Conservation (phyloP, 495 filamentous ascomycete species). For the Xylaria longipes region DNA sequence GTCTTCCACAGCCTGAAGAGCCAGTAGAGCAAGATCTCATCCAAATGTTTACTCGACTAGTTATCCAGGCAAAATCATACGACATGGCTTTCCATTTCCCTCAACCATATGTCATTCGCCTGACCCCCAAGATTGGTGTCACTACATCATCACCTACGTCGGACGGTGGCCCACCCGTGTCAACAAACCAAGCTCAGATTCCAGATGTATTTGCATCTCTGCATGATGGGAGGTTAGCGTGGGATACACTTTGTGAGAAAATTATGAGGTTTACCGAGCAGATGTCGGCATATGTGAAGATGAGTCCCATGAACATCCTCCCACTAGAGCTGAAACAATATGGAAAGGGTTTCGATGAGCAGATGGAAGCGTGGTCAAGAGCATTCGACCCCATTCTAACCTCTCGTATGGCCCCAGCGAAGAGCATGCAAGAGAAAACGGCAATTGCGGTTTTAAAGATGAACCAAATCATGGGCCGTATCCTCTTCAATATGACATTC, state of each 20-base stretch:
- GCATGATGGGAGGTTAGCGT: slow-evolving; percentile 55
- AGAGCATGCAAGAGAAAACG: slow-evolving; percentile 59
- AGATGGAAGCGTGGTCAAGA: slow-evolving; percentile 57
- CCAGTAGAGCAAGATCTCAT: slow-evolving; percentile 62
- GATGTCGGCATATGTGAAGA: slow-evolving; percentile 51
- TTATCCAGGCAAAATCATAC: slow-evolving; percentile 65
- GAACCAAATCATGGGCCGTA: slow-evolving; percentile 58
- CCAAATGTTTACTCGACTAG: slow-evolving; percentile 63
- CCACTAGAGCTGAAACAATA: slow-evolving; percentile 52
- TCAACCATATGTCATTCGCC: slow-evolving; percentile 59
- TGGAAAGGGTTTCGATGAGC: slow-evolving; percentile 48
- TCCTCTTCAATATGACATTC: slow-evolving; percentile 62
- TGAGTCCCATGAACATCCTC: slow-evolving; percentile 56
- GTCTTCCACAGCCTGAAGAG: slow-evolving; percentile 49
- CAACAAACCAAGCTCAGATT: slow-evolving; percentile 46
- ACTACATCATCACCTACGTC: slow-evolving; percentile 49
- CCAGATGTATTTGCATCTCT: slow-evolving; percentile 55
- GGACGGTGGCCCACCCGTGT: slow-evolving; percentile 50
- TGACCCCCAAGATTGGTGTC: slow-evolving; percentile 46
- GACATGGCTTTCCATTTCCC: slow-evolving; percentile 67
- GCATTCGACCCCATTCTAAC: slow-evolving; percentile 59
- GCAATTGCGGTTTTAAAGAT: slow-evolving; percentile 62
- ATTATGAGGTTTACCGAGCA: slow-evolving; percentile 61
- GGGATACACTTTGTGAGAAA: slow-evolving; percentile 57
- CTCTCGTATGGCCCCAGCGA: slow-evolving; percentile 52